Evolutionary conservation across 2,329 filamentous ascomycete species (phyloP).

Genomic region (Amylocarpus encephaloides): DNA sequence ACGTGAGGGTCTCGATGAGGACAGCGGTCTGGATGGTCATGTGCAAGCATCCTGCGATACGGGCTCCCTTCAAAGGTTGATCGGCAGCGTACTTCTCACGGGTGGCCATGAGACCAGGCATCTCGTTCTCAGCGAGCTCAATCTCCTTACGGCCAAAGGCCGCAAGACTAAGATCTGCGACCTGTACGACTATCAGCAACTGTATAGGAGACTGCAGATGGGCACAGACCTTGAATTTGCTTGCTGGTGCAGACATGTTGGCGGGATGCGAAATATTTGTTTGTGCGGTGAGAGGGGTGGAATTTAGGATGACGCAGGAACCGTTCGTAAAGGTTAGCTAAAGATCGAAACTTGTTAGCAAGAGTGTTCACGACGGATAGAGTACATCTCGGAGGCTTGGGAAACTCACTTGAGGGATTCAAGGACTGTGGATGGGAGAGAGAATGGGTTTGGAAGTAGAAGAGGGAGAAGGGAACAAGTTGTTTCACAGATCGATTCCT

Average conservation of each 20-base stretch:
- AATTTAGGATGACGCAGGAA: neutral
- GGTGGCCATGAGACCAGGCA: conserved; percentile 97
- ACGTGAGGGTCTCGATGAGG: conserved; percentile 93
- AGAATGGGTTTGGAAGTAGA: neutral
- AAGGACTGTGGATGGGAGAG: neutral
- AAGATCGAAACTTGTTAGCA: no score
- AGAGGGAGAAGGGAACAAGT: neutral
- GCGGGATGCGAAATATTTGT: conserved; percentile 4
- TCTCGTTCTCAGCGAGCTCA: conserved; percentile 92
- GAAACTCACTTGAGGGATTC: neutral
- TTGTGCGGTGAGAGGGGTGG: conserved; percentile 15
- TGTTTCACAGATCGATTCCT: no score
- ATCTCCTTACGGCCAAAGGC: conserved; percentile 99
- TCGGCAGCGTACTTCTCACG: conserved; percentile 84
- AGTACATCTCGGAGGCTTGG: no score
- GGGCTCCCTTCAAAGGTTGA: conserved; percentile 89
- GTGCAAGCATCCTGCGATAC: conserved; percentile 80
- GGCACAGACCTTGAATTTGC: conserved; percentile 29
- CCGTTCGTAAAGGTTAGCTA: neutral
- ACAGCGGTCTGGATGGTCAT: conserved; percentile 98
- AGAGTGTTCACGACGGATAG: no score
- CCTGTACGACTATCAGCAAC: conserved; percentile 45
- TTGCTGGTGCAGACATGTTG: conserved; percentile 31
- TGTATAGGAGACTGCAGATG: neutral
- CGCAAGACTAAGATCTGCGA: conserved; percentile 94